Base-by-base conservation (phyloP, 163 green algal genomes). In the Botryococcus braunii region DNA sequence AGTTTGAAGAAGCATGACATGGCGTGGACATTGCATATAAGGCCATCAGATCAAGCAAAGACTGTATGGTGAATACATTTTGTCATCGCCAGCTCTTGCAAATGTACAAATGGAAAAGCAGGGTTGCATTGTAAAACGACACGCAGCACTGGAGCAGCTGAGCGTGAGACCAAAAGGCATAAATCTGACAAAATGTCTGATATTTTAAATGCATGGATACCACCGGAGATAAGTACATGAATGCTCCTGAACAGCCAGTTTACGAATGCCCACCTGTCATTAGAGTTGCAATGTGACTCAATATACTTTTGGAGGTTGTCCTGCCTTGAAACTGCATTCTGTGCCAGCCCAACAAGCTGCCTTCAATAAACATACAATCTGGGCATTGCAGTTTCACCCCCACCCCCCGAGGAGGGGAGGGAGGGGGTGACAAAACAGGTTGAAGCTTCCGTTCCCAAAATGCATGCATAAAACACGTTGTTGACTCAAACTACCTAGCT, bases 321-420 rank as follows among this genome's bases (percentile, higher is more conserved):
- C n/a, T n/a, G 43, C 17, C 43, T 52, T 13, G 13, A 27, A 17
- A 52, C 43, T 27, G 43, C 17, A 27, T 52, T 52, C 13, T 13
- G 13, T 52, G 13, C 43, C 43, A 52, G 43, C 17, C 13, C 43
- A 52, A 27, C 13, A 17, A 82, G 39, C 79, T 77, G 61, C 69
- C 23, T 31, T 0, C n/a, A 41, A 36, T 55, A 31, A 58, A 43
- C 4, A 17, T 23, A 21, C 25, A 63, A 4, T 6, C 29, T 23
- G 21, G 31, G 9, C 29, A 36, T 64, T 49, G 35, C n/a, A 29
- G 17, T 13, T 52, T 13, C 17, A 52, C 43, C 13, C 13, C 13
- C 43, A 17, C 17, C 43, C 13, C 17, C 13, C 43, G 17, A 27
- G 43, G 13, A 17, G 13, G 43, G 43, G 17, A 27, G 43, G 13